Conservation (phyloP, 495 filamentous ascomycete genomes). For the Darksidea phi region DNA sequence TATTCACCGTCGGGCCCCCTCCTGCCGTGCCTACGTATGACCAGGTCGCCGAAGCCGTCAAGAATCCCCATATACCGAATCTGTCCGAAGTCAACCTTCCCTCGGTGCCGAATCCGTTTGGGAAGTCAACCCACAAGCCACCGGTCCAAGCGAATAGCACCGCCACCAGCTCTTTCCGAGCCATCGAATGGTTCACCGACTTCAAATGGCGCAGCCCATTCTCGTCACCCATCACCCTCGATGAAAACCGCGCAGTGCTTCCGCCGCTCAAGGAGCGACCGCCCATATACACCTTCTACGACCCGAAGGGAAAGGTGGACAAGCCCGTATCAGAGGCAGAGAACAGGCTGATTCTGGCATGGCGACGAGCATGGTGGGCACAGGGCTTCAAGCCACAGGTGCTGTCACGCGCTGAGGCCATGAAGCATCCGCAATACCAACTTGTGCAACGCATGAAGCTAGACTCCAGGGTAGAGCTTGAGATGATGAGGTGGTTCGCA, state of each 20-base stretch:
- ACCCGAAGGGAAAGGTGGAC: constrained; percentile 62
- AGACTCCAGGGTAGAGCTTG: constrained; percentile 53
- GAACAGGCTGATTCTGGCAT: constrained; percentile 74
- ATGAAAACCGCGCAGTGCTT: constrained; percentile 83
- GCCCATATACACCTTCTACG: constrained; percentile 91
- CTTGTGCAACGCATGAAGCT: constrained; percentile 60
- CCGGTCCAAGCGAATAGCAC: constrained; percentile 69
- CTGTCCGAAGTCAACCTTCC: constrained; percentile 22
- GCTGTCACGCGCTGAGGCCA: constrained; percentile 75
- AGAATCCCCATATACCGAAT: constrained; percentile 43
- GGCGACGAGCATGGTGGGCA: constrained; percentile 93
- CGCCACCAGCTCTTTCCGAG: constrained; percentile 51
- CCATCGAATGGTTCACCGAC: constrained; percentile 80
- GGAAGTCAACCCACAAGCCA: constrained; percentile 70
- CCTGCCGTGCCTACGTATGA: constrained; percentile 41
- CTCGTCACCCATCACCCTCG: constrained; percentile 77
- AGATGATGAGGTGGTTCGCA: constrained; percentile 82
- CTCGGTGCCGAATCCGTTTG: constrained; percentile 51
- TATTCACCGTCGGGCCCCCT: constrained; percentile 16
- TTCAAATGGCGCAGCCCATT: constrained; percentile 90
- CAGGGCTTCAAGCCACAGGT: constrained; percentile 86
- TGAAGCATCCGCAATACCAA: constrained; percentile 78
- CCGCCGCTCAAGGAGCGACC: constrained; percentile 72
- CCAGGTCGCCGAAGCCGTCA: constrained; percentile 34
- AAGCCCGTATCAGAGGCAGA: constrained; percentile 65